Base-by-base conservation (phyloP, 441 rosid species). In the Bruguiera hainesii region DNA sequence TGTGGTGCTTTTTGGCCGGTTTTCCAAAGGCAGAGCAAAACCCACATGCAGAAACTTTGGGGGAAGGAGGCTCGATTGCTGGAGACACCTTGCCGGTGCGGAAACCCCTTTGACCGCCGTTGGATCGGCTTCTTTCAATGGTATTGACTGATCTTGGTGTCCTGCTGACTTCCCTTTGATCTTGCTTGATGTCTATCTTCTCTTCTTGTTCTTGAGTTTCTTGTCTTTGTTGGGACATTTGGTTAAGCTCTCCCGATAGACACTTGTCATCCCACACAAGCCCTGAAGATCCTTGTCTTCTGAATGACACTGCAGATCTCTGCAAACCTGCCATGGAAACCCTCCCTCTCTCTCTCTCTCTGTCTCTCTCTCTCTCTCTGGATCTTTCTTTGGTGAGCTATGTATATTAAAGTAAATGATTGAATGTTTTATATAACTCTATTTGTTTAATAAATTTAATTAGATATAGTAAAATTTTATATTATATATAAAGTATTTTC, bases 31-130 rank as follows among this genome's bases (percentile, higher is more conserved):
- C 93, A 19, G 85, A 39, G 76, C 98, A 93, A 60, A 85, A 85
- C 61, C 97, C 97, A 65, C 97, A 93, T 3, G 91, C 83, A 1
- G 91, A 86, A 0, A 93, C 66, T 78, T 85, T 87, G 2, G 97
- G 98, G 55, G 98, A 93, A 21, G 98, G 96, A 15, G 98, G 98
- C 23, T 93, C 97, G 5, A 85, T 77, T 5, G 89, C 93, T 42
- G 95, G 95, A 63, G 96, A 81, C 4, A 84, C 97, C 80, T 82
- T 87, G 28, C 91, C 97, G 3, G 91, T 82, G 21, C 91, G 83
- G 69, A 80, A 80, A 21, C 83, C 86, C 11, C 89, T 68, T 35
- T 79, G 87, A 60, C 93, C 90, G 6, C 97, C 93, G 73, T 69
- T 84, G 65, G 97, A 86, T 80, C 87, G 89, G 80, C 89, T 90